Evolutionary conservation across 805 yeast genomes (phyloP).

Genomic region (Myxozyma melibiosi): DNA sequence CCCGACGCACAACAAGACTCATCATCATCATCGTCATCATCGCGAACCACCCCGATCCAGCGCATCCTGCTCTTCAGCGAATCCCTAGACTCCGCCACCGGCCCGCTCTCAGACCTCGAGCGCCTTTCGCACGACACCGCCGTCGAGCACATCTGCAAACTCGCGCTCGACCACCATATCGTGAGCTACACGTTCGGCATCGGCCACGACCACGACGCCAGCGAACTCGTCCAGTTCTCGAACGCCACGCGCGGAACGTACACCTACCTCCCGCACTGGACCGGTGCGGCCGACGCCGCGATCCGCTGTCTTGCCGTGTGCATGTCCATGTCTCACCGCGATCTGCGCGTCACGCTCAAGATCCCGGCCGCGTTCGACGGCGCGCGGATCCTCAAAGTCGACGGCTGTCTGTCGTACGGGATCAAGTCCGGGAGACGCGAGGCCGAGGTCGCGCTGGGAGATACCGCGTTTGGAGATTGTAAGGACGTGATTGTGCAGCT

Average conservation of each 20-base stretch:
- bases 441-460: constrained; percentile 24
- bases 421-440: constrained; percentile 18
- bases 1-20: neutral
- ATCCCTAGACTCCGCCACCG: neutral
- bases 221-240: constrained; percentile 23
- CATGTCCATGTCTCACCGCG: constrained; percentile 24
- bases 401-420: constrained; percentile 14
- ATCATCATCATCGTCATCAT: neutral
- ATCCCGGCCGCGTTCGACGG: constrained; percentile 23
- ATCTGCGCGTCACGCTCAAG: constrained; percentile 20
- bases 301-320: constrained; percentile 30
- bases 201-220: constrained; percentile 31
- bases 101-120: constrained; percentile 3
- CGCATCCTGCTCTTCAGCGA: constrained; percentile 13
- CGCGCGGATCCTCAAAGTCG: constrained; percentile 14
- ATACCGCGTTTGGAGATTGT: constrained; percentile 24
- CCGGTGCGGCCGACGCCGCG: constrained; percentile 18
- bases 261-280: constrained; percentile 34
- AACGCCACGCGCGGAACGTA: constrained; percentile 33
- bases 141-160: constrained; percentile 3
- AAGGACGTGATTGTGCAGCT: constrained; percentile 24
- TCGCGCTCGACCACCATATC: constrained; percentile 2
- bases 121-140: neutral
- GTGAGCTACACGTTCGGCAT: constrained; percentile 36
- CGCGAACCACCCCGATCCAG: constrained; percentile 9